These are phyloP conservation scores for Clitopilus passeckerianus DNA, from an alignment of 768 basidiomycete species.

Conservation along the genomic window DNA sequence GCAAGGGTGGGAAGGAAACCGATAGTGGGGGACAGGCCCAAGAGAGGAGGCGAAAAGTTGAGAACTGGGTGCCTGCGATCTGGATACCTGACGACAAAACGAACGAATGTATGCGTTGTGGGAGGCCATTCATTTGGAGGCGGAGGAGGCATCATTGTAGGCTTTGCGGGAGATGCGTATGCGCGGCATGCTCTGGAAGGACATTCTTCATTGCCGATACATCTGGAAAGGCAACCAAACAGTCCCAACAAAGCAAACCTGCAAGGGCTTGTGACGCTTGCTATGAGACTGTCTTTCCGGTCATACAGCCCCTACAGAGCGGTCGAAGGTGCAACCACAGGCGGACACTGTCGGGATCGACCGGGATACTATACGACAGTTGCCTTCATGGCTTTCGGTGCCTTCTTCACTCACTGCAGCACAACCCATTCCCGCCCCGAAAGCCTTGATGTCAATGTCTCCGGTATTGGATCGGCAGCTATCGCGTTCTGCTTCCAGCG, in stretches of 20 bases:
- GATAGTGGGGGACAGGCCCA: neutral
- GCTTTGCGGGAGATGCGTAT: conserved; percentile 82
- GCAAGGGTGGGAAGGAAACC: conserved; percentile 1
- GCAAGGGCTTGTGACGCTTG: conserved; percentile 84
- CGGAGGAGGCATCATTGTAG: conserved; percentile 83
- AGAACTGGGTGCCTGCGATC: conserved; percentile 85
- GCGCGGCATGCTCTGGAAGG: conserved; percentile 75
- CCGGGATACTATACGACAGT: conserved; percentile 33
- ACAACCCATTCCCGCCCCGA: conserved; percentile 19
- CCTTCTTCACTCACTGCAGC: conserved; percentile 38
- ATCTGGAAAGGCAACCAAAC: conserved; percentile 30
- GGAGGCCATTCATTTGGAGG: conserved; percentile 69
- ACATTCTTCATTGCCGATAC: conserved; percentile 78
- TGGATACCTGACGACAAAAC: conserved; percentile 90
- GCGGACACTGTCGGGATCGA: conserved; percentile 3
- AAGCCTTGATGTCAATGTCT: conserved; percentile 35
- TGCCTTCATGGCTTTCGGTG: conserved; percentile 55
- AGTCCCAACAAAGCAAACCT: conserved; percentile 35
- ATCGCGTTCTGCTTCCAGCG: neutral
- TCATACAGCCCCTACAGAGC: conserved; percentile 32
- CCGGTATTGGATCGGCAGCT: conserved; percentile 15
- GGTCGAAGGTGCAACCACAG: conserved; percentile 1
- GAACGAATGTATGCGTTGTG: conserved; percentile 83
- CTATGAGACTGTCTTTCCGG: conserved; percentile 81
- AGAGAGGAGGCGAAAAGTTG: conserved; percentile 51